Conservation (phyloP, 1,139 yeast species). For the Waltiozyma solani region DNA sequence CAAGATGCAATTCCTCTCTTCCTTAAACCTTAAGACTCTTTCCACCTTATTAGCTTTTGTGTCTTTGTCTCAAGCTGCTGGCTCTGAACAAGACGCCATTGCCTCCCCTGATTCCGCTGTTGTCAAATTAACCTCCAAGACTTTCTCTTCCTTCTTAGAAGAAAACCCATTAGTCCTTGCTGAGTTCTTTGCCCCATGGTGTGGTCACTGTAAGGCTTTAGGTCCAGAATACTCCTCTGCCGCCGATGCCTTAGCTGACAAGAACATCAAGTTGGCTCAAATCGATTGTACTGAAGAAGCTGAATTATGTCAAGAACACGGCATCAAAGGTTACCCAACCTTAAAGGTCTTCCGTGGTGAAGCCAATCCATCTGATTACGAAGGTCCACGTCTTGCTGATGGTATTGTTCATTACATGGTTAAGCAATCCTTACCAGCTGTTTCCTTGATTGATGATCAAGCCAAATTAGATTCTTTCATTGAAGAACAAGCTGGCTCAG, state of each 20-base stretch:
- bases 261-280: slow-evolving; percentile 75
- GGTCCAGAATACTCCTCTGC: slow-evolving; percentile 90
- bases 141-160: slow-evolving; percentile 55
- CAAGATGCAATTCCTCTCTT: slow-evolving; percentile 17
- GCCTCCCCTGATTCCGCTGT: slow-evolving; percentile 86
- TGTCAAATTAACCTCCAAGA: slow-evolving; percentile 56
- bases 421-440: slow-evolving; percentile 78
- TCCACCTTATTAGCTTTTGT: slow-evolving; percentile 20
- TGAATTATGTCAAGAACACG: slow-evolving; percentile 66
- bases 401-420: slow-evolving; percentile 74
- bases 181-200: slow-evolving; percentile 99
- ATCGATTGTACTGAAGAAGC: slow-evolving; percentile 87
- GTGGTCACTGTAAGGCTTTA: slow-evolving; percentile 94
- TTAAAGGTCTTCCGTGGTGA: slow-evolving; percentile 73
- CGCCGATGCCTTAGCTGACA: slow-evolving; percentile 59
- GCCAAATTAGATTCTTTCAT: slow-evolving; percentile 42
- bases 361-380: slow-evolving; percentile 48
- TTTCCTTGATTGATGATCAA: slow-evolving; percentile 38
- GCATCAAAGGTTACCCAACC: slow-evolving; percentile 87
- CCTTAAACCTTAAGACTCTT: slow-evolving; percentile 12
- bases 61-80: slow-evolving; percentile 17
- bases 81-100: slow-evolving; percentile 43
- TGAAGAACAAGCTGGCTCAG: slow-evolving; percentile 38
- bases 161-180: slow-evolving; percentile 78
- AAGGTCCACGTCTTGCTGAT: slow-evolving; percentile 76